Conservation (phyloP, 352 stramenopile genomes). For the Phytophthora tentaculata region DNA sequence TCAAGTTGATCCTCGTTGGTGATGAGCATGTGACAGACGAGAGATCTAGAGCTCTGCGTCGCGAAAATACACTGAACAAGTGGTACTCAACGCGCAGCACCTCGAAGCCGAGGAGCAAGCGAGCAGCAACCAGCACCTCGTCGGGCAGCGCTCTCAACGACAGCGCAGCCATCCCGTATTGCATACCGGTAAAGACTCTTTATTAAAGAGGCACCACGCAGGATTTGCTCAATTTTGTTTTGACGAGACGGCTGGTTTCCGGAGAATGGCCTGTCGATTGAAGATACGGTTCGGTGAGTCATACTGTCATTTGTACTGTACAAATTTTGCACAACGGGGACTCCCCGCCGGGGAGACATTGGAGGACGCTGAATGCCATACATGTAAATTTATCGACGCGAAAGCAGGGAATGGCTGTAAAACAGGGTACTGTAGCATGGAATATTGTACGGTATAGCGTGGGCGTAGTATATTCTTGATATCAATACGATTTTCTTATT, state of each 20-base stretch:
- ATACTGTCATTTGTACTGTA: too few species aligned
- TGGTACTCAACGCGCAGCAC: slow-evolving; percentile 29
- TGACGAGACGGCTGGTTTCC: slow-evolving; percentile 15
- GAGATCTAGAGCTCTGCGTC: slow-evolving; percentile 11
- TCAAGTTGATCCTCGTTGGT: slow-evolving; percentile 11
- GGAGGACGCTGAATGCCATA: slow-evolving; percentile 19
- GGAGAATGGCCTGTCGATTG: slow-evolving; percentile 5
- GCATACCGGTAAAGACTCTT: too few species aligned
- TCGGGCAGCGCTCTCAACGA: slow-evolving; percentile 22
- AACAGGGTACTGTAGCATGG: too few species aligned
- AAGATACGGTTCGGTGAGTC: slow-evolving; percentile 4
- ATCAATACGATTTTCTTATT: too few species aligned
- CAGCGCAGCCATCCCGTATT: slow-evolving; percentile 21
- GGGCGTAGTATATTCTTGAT: too few species aligned
- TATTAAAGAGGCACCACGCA: slow-evolving; percentile 11
- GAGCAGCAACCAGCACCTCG: slow-evolving; percentile 30
- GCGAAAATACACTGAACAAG: slow-evolving; percentile 10
- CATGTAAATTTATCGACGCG: slow-evolving; percentile 3
- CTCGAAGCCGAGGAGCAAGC: slow-evolving; percentile 33
- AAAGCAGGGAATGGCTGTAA: slow-evolving; percentile 13
- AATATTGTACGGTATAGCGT: too few species aligned
- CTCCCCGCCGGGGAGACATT: too few species aligned
- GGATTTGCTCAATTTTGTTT: slow-evolving; percentile 34
- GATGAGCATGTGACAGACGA: slow-evolving; percentile 34
- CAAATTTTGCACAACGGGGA: too few species aligned